Percentiles rank a stretch among this genome's conserved stretches.
Conservation (phyloP, 2,329 filamentous ascomycete genomes). For the Stachybotrys chartarum region DNA sequence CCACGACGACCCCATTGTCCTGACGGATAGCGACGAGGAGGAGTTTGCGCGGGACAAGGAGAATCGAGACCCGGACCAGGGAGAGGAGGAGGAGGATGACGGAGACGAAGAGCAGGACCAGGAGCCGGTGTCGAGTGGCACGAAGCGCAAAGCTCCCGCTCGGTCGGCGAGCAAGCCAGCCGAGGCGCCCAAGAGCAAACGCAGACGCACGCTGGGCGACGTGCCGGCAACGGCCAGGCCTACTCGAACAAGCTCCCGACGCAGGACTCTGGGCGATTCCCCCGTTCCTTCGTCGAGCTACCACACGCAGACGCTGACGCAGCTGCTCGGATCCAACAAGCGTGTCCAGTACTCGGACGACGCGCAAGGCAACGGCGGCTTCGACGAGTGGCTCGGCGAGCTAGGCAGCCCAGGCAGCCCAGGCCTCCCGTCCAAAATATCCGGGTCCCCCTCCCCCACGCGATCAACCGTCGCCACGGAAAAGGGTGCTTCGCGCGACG, state of each 20-base stretch:
- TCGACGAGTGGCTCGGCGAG: slow-evolving; percentile 25
- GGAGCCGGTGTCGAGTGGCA: slow-evolving; percentile 13
- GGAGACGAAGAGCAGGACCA: slow-evolving; percentile 10
- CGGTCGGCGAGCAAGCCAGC: slow-evolving; percentile 4
- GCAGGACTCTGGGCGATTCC: slow-evolving; percentile 24
- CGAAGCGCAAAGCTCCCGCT: slow-evolving; percentile 12
- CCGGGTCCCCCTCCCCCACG: not conserved
- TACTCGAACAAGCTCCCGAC: slow-evolving; percentile 12
- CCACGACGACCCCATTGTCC: slow-evolving; percentile 15
- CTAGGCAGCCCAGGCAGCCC: slow-evolving; percentile 17
- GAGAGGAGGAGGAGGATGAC: not conserved
- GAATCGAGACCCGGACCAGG: not conserved
- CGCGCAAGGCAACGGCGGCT: slow-evolving; percentile 16
- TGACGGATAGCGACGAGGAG: slow-evolving; percentile 20
- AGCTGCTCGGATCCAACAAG: slow-evolving; percentile 22
- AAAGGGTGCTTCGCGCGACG: slow-evolving; percentile 14
- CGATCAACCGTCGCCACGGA: slow-evolving; percentile 3
- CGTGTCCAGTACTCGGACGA: slow-evolving; percentile 32
- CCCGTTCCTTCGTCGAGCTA: slow-evolving; percentile 22
- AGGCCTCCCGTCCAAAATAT: slow-evolving; percentile 4
- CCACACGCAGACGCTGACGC: slow-evolving; percentile 35
- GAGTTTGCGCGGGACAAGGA: slow-evolving; percentile 10
- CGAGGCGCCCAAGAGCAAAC: slow-evolving; percentile 11
- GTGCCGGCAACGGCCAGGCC: slow-evolving; percentile 9
- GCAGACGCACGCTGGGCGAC: slow-evolving; percentile 20